Evolutionary conservation across 345 rosid genomes (phyloP).

Genomic region (Moringa oleifera): DNA sequence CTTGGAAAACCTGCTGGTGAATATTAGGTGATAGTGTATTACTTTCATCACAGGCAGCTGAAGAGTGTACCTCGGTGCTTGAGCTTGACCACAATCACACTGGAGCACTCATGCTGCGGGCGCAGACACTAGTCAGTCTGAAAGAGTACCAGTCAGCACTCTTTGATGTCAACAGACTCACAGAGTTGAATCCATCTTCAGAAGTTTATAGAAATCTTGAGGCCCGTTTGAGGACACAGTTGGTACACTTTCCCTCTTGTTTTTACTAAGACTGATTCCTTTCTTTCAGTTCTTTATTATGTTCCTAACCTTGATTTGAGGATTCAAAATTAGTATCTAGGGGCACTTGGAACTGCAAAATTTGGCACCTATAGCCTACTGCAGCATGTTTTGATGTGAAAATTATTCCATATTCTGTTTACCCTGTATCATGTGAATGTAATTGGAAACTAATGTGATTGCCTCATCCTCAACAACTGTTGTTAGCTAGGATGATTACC

Average conservation of each 20-base stretch:
- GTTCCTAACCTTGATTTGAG: neutral
- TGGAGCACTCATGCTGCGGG: conserved; percentile 90
- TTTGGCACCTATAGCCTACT: neutral
- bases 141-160: conserved; percentile 83
- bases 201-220: conserved; percentile 81
- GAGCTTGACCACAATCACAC: conserved; percentile 85
- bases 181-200: conserved; percentile 76
- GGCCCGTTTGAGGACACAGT: conserved; percentile 78
- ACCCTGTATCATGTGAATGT: neutral
- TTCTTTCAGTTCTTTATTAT: neutral
- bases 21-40: conserved; percentile 8
- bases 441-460: neutral
- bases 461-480: neutral
- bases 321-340: neutral
- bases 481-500: neutral
- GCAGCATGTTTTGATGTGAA: neutral
- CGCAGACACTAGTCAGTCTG: conserved; percentile 83
- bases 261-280: neutral
- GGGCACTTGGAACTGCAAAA: neutral
- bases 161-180: conserved; percentile 81
- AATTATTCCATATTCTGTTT: neutral
- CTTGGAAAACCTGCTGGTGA: conserved; percentile 1
- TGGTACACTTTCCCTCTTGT: conserved; percentile 42
- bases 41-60: conserved; percentile 59
- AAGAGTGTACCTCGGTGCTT: conserved; percentile 87